Conservation (phyloP, 164 flowering plant species). For the Liquidambar formosana region DNA sequence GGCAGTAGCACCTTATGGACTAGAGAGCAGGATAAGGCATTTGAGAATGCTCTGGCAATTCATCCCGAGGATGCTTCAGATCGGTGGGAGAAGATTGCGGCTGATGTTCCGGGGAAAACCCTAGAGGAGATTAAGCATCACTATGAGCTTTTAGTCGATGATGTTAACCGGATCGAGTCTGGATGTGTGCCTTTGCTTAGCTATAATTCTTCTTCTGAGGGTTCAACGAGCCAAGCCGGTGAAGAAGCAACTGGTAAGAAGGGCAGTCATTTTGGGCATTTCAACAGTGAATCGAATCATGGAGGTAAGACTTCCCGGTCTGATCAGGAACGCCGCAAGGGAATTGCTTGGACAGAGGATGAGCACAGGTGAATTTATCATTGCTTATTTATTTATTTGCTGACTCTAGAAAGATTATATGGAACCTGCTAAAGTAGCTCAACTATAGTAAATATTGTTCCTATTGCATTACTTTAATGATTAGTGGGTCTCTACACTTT, state of each 20-base stretch:
- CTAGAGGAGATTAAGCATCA: slow-evolving; percentile 72
- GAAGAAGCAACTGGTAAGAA: slow-evolving; percentile 67
- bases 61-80: slow-evolving; percentile 63
- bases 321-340: slow-evolving; percentile 93
- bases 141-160: slow-evolving; percentile 77
- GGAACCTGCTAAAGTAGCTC: slow-evolving; percentile 7
- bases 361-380: slow-evolving; percentile 76
- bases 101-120: slow-evolving; percentile 74
- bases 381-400: slow-evolving; percentile 2
- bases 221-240: slow-evolving; percentile 45
- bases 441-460: slow-evolving; percentile 13
- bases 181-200: slow-evolving; percentile 75
- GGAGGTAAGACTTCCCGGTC: slow-evolving; percentile 70
- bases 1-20: slow-evolving; percentile 61
- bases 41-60: slow-evolving; percentile 78
- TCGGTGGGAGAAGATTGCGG: slow-evolving; percentile 89
- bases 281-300: slow-evolving; percentile 48
- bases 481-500: slow-evolving; percentile 17
- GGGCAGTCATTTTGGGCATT: slow-evolving; percentile 41
- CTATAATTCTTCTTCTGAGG: slow-evolving; percentile 63
- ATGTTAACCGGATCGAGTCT: slow-evolving; percentile 67
- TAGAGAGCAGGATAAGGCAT: slow-evolving; percentile 82
- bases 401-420: background rate
- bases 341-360: slow-evolving; percentile 97
- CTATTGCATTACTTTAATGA: slow-evolving; percentile 26